These are phyloP conservation scores for Aspergillaceae sp. DNA, from an alignment of 2,329 filamentous ascomycete species.

Conservation along the genomic window DNA sequence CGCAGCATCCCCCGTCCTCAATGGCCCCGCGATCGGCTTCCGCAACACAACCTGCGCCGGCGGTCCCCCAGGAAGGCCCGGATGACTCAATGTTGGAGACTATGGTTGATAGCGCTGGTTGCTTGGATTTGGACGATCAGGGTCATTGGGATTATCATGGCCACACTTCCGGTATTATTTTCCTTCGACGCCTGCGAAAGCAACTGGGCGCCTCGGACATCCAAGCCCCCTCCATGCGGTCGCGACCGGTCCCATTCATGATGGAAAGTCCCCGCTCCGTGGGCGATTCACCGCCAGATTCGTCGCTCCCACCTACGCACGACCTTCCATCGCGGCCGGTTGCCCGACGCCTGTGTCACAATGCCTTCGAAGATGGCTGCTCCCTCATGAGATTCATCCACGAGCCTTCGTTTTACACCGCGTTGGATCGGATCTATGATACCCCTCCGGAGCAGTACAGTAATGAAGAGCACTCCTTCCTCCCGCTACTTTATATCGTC, in stretches of 20 bases:
- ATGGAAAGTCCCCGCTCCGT: slow-evolving; percentile 62
- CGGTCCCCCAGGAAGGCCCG: slow-evolving; percentile 11
- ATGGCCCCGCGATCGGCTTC: not conserved
- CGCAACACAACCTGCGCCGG: not conserved
- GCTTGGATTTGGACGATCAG: slow-evolving; percentile 81
- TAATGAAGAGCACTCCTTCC: slow-evolving; percentile 57
- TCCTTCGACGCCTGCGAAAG: slow-evolving; percentile 76
- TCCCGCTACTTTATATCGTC: slow-evolving; percentile 63
- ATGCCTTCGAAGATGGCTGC: slow-evolving; percentile 54
- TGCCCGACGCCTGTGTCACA: slow-evolving; percentile 49
- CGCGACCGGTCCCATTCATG: slow-evolving; percentile 45
- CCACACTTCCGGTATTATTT: slow-evolving; percentile 82
- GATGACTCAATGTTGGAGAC: slow-evolving; percentile 73
- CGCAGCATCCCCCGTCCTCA: slow-evolving; percentile 7
- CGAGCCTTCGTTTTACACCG: slow-evolving; percentile 68
- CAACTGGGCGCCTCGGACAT: slow-evolving; percentile 62
- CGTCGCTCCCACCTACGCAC: slow-evolving; percentile 45
- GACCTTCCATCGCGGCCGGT: slow-evolving; percentile 60
- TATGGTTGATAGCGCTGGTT: slow-evolving; percentile 89
- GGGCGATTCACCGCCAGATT: slow-evolving; percentile 56
- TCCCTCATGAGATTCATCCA: slow-evolving; percentile 66
- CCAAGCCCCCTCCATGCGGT: slow-evolving; percentile 47
- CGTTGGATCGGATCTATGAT: slow-evolving; percentile 70
- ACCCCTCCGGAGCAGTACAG: slow-evolving; percentile 54
- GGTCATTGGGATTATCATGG: slow-evolving; percentile 95